Percentiles rank a stretch among this genome's conserved stretches.
Evolutionary conservation across 441 rosid species (phyloP).

Genomic region (Populus hybrid): DNA sequence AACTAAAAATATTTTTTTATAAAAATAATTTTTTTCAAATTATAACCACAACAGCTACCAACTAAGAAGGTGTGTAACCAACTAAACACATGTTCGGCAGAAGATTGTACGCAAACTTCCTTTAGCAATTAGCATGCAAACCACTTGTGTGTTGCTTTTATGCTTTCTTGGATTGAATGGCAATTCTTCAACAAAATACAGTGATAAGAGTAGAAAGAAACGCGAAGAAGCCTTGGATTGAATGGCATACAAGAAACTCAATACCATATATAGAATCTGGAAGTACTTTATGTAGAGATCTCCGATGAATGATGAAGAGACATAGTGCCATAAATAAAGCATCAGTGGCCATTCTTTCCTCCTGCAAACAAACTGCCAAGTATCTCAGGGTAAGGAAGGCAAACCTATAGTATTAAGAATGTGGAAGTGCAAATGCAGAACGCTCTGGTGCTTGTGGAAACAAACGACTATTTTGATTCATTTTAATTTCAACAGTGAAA

Average conservation of each 20-base stretch:
- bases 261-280: not conserved
- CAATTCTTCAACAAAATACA: not conserved
- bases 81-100: not conserved
- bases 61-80: not conserved
- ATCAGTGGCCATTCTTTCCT: too few relatives aligned
- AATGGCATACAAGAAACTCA: not conserved
- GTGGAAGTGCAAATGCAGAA: not conserved
- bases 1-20: too few relatives aligned
- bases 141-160: not conserved
- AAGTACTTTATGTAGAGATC: not conserved
- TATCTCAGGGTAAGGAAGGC: not conserved
- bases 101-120: not conserved
- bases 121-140: not conserved
- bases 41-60: too few relatives aligned
- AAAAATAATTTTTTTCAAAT: too few relatives aligned
- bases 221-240: not conserved
- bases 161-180: too few relatives aligned
- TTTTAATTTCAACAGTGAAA: not conserved
- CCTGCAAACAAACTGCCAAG: not conserved
- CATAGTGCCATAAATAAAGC: not conserved
- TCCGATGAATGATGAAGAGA: not conserved
- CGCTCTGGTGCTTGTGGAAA: not conserved
- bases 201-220: not conserved
- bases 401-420: not conserved
- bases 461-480: not conserved